These are phyloP conservation scores for Cystobasidium slooffiae DNA, from an alignment of 1,284 basidiomycete species.

Conservation along the genomic window DNA sequence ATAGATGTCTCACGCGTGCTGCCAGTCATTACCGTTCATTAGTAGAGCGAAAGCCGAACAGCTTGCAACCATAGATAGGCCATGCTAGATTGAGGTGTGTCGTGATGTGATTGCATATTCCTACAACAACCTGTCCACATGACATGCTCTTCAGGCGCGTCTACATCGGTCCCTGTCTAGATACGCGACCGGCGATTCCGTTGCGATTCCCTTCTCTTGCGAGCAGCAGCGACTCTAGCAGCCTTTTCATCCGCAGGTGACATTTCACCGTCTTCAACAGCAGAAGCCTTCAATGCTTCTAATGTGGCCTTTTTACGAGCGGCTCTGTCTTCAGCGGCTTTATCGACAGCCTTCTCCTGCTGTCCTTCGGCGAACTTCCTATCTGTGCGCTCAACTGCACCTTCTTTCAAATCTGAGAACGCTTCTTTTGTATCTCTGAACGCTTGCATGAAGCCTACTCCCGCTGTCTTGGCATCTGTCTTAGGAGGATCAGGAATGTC, in stretches of 20 bases:
- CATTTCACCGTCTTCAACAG: conserved; percentile 2
- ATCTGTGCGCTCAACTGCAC: conserved; percentile 22
- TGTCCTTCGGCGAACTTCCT: conserved; percentile 29
- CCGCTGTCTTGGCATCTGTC: neutral
- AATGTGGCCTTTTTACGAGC: conserved; percentile 32
- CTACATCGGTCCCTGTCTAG: neutral
- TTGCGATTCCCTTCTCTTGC: conserved; percentile 31
- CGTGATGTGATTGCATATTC: neutral
- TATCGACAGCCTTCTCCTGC: conserved; percentile 14
- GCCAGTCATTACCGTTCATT: no score
- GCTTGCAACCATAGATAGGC: no score
- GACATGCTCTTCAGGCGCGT: neutral
- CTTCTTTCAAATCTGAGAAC: conserved; percentile 24
- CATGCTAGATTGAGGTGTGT: no score
- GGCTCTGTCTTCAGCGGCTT: conserved; percentile 12
- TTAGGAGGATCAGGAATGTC: conserved; percentile 59
- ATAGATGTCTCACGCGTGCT: no score
- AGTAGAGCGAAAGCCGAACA: no score
- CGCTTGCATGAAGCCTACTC: conserved; percentile 40
- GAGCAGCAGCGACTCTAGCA: conserved; percentile 31
- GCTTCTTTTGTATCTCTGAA: conserved; percentile 39
- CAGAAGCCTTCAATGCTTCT: conserved; percentile 12
- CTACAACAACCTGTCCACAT: neutral
- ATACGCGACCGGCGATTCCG: conserved; percentile 23
- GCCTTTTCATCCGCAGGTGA: conserved; percentile 31